Conservation (phyloP, 179 eudicot species). For the Drosera spatulata region DNA sequence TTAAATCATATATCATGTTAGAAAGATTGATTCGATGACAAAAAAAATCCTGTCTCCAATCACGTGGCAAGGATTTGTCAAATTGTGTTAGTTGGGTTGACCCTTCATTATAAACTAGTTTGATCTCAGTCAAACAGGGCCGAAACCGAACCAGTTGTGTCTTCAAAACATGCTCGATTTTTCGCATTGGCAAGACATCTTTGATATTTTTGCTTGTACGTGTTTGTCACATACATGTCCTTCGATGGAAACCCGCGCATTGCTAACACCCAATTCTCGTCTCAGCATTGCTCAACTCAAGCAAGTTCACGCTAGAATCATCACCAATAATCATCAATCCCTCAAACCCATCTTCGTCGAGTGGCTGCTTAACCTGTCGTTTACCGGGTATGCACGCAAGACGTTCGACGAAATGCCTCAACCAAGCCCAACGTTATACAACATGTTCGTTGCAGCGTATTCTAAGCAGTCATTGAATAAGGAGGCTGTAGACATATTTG, state of each 20-base stretch:
- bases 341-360: constrained; percentile 11
- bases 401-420: constrained; percentile 54
- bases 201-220: no score
- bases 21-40: no score
- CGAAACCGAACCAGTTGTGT: no score
- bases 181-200: no score
- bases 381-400: constrained; percentile 32
- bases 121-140: no score
- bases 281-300: constrained; percentile 25
- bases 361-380: constrained; percentile 14
- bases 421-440: constrained; percentile 32
- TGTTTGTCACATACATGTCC: no score
- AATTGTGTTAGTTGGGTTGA: no score
- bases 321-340: constrained; percentile 6
- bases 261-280: constrained; percentile 17
- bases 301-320: constrained; percentile 30
- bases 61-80: no score
- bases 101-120: no score
- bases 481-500: constrained; percentile 30
- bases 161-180: no score
- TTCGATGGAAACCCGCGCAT: neutral
- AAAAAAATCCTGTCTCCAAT: no score
- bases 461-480: constrained; percentile 19
- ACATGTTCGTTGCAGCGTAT: constrained; percentile 27
- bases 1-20: no score